These are phyloP conservation scores for Litchi chinensis DNA, from an alignment of 345 rosid species.

Conservation along the genomic window DNA sequence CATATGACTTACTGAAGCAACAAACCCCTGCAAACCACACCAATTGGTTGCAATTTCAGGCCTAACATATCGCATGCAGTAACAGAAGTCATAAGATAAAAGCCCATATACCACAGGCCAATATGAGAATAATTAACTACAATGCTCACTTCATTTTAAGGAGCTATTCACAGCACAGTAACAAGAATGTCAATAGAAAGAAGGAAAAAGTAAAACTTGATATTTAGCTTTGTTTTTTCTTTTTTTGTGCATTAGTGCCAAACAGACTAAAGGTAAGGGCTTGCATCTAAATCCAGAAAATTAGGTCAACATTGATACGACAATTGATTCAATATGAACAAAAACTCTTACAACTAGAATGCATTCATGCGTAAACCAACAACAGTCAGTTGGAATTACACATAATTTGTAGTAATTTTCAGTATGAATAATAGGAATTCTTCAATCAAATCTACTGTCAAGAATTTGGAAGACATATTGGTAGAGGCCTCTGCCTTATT, in stretches of 20 bases:
- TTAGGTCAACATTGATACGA: neutral
- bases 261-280: neutral
- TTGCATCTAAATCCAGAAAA: neutral
- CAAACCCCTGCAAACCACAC: conserved; percentile 77
- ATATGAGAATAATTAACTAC: neutral
- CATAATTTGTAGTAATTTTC: neutral
- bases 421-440: neutral
- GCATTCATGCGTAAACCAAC: neutral
- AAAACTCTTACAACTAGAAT: neutral
- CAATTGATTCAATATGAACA: neutral
- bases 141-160: neutral
- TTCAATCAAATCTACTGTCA: neutral
- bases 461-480: neutral
- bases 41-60: conserved; percentile 7
- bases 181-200: neutral
- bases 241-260: neutral
- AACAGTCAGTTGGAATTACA: neutral
- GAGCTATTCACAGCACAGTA: neutral
- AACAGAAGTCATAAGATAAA: neutral
- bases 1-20: conserved; percentile 89
- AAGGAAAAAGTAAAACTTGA: neutral
- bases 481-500: neutral
- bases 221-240: neutral
- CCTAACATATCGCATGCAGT: neutral
- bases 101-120: neutral